A percentile compares a stretch with the other conserved stretches of the same genome.
Conservation (phyloP, 306 rosid genomes). For the Carpinus fangiana region DNA sequence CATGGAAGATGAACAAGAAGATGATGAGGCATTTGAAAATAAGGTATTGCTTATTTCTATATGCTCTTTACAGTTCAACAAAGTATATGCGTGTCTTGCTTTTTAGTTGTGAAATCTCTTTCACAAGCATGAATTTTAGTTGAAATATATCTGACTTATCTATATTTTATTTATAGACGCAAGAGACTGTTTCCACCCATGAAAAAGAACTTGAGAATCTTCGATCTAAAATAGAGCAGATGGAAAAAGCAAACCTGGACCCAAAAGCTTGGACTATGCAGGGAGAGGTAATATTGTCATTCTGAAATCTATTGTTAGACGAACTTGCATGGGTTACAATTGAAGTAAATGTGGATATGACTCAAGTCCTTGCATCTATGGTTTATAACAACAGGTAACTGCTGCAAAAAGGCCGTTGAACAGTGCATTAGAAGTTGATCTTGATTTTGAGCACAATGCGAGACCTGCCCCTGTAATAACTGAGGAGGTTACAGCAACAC, state of each 20-base stretch:
- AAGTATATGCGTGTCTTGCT: background rate
- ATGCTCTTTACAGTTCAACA: constrained; percentile 1
- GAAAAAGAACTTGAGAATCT: constrained; percentile 59
- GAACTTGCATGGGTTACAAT: constrained; percentile 1
- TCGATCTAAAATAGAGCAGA: constrained; percentile 63
- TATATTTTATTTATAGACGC: constrained; percentile 35
- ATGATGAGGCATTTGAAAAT: constrained; percentile 39
- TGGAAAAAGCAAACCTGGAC: constrained; percentile 80
- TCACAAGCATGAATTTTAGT: background rate
- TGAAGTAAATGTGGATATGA: background rate
- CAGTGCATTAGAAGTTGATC: constrained; percentile 86
- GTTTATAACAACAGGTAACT: constrained; percentile 59
- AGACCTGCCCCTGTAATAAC: constrained; percentile 90
- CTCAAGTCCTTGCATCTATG: constrained; percentile 1
- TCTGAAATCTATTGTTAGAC: background rate
- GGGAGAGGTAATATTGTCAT: constrained; percentile 71
- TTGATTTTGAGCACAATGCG: constrained; percentile 87
- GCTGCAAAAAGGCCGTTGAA: constrained; percentile 81
- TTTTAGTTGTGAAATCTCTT: background rate
- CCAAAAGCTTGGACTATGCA: constrained; percentile 86
- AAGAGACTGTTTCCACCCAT: constrained; percentile 58
- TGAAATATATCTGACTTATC: constrained; percentile 11
- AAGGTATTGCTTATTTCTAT: constrained; percentile 29
- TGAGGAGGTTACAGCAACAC: constrained; percentile 76
- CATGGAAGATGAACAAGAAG: constrained; percentile 22